Evolutionary conservation across 2,329 filamentous ascomycete genomes (phyloP), one percentile per base, ranked within the genome.

Genomic region (Colletotrichum limetticola): DNA sequence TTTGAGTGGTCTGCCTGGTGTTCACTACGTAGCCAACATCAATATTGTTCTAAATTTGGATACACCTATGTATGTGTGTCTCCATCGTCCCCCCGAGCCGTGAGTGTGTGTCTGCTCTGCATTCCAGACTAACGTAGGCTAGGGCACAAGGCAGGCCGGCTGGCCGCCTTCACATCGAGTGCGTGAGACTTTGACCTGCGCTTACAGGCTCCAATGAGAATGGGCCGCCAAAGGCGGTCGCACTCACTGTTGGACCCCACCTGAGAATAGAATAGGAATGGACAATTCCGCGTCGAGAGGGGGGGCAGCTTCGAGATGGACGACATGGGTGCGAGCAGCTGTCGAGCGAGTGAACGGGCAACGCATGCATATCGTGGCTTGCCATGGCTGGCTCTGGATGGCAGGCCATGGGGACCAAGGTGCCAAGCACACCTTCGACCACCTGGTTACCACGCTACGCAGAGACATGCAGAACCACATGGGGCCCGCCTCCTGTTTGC

Each of bases 201-300:
- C 85, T 87, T 86, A 85, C 78, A 83, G 78, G 79, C 78, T 76
- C 85, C 85, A 86, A 87, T 86, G 79, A 82, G 79, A 77, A 76
- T 76, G 78, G 79, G 75, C 76, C 75, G 75, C 64, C 63, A 56
- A 71, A 75, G 30, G 26, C 71, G 69, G 69, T 69, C 74, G 72
- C 69, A 72, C 62, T 67, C 63, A 30, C 28, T 61, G 65, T 75
- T 75, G 71, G 65, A 70, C 70, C 68, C 72, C 73, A 74, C 73
- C 66, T 71, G 57, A 74, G 72, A 68, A 75, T 74, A 74, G 72
- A 65, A 72, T 66, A 70, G 70, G 46, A 70, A 61, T 72, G 35
- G 71, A 70, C 28, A 65, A 60, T 56, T 59, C 63, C n/a, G 57
- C 53, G 22, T 57, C 42, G 55, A 35, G 64, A 68, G 55, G 62